Evolutionary conservation across 768 basidiomycete genomes (phyloP).

Genomic region (Agaricus sinodeliciosus): DNA sequence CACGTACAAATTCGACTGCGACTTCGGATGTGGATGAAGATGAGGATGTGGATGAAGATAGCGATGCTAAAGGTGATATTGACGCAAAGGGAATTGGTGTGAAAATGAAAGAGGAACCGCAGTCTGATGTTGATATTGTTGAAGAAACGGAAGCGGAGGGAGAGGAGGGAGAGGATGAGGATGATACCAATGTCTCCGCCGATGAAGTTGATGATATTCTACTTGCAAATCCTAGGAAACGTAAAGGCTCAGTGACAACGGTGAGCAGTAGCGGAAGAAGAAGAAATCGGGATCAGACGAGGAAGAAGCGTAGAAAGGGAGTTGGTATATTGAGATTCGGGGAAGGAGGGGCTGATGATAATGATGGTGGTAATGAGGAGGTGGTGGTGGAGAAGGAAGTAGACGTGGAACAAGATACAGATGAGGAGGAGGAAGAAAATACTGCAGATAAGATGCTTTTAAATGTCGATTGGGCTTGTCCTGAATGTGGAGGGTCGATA

Average conservation of each 20-base stretch:
- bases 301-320: neutral
- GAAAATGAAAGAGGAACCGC: neutral
- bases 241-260: too few relatives aligned
- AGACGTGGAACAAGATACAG: neutral
- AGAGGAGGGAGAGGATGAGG: too few relatives aligned
- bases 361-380: neutral
- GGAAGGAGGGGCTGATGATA: neutral
- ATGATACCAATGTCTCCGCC: too few relatives aligned
- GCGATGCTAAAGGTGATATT: neutral
- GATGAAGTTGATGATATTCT: too few relatives aligned
- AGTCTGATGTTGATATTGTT: neutral
- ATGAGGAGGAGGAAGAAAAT: neutral
- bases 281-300: neutral
- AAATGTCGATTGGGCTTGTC: slow-evolving; percentile 8
- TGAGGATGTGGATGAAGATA: neutral
- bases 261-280: neutral
- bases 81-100: neutral
- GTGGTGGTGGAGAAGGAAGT: neutral
- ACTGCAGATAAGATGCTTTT: neutral
- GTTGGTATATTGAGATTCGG: too few relatives aligned
- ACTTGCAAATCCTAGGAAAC: too few relatives aligned
- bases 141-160: neutral
- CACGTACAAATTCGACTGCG: too few relatives aligned
- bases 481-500: neutral
- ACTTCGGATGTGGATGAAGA: neutral